Percentiles rank a stretch among this genome's conserved stretches.
phyloP scores from a whole-genome alignment of 1,284 basidiomycete species.

The Cryptococcus wingfieldii region DNA sequence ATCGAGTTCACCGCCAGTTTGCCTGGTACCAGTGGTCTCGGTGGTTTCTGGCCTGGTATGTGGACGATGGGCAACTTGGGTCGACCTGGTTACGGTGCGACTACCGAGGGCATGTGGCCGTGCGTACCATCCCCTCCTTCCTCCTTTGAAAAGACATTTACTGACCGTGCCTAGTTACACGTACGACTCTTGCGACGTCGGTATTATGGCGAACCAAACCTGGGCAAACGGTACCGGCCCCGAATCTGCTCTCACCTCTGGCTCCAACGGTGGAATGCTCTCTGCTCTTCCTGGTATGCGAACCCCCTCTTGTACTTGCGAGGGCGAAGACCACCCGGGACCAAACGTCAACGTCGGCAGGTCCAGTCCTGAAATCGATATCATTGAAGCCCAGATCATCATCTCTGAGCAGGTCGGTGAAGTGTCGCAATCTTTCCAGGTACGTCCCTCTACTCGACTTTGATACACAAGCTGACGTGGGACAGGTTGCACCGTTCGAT shows the following conservation, averaged over 20 bases:
- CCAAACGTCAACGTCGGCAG: conserved; percentile 56
- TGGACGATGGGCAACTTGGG: conserved; percentile 53
- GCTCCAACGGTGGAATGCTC: conserved; percentile 28
- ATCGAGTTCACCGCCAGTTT: conserved; percentile 42
- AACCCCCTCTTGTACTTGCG: conserved; percentile 54
- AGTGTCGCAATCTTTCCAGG: conserved; percentile 32
- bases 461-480: no score
- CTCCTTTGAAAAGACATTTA: neutral
- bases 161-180: conserved; percentile 29
- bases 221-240: conserved; percentile 44
- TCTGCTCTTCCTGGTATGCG: conserved; percentile 54
- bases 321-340: conserved; percentile 62
- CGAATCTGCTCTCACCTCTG: conserved; percentile 39
- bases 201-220: conserved; percentile 48
- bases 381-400: conserved; percentile 58
- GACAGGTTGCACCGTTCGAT: conserved; percentile 52
- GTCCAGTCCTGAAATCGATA: conserved; percentile 64
- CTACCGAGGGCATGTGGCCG: conserved; percentile 63
- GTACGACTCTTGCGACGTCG: conserved; percentile 43
- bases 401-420: conserved; percentile 11
- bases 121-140: conserved; percentile 40
- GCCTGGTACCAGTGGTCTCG: conserved; percentile 37
- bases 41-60: conserved; percentile 54
- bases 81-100: conserved; percentile 55
- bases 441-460: conserved; percentile 1